Base-by-base conservation (phyloP, 2,329 filamentous ascomycete species). In the Scedosporium dehoogii region DNA sequence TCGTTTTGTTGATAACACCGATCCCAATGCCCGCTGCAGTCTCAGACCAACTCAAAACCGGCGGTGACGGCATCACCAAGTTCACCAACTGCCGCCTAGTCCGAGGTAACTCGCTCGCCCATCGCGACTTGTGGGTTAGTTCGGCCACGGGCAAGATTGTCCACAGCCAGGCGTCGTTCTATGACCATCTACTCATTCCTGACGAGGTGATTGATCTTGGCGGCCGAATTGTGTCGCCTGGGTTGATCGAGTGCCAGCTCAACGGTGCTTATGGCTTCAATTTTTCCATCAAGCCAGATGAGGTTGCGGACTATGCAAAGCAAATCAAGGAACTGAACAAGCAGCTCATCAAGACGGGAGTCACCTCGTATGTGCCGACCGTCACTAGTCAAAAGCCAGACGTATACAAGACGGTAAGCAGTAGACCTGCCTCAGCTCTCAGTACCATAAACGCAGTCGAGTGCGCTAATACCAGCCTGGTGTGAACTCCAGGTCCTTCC, bases 251-350 rank as follows among this genome's bases (percentile, higher is more conserved):
- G 67, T 88, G 89, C 60, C 92, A 97, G 74, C 85, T 97, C 68
- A 97, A 97, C 70, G 92, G 92, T 58, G 92, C 90, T 9, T 93
- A 92, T 69, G 92, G 92, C 63, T 96, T 96, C 79, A 93, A 96
- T 77, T 96, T 96, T 73, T 94, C 91, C 3, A 85, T 86, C 1
- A 79, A 91, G 9, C 85, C 89, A n/a, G 81, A 86, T 16, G 84
- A 88, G 69, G 85, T 83, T 74, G 75, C 79, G 33, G 79, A 82
- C 60, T 96, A 96, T 69, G 83, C 84, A 63, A 88, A 90, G 72
- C 86, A 85, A n/a, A 77, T 96, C 59, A 80, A 79, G 66, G 79
- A 85, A 63, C 80, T 93, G 64, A 94, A 94, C 74, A 84, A 79
- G 66, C 80, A 83, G 33, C 79, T 97, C 60, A 81, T 92, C 33